phyloP scores from a whole-genome alignment of 2,329 filamentous ascomycete genomes.

The Paracorniculantispora psalliotae region DNA sequence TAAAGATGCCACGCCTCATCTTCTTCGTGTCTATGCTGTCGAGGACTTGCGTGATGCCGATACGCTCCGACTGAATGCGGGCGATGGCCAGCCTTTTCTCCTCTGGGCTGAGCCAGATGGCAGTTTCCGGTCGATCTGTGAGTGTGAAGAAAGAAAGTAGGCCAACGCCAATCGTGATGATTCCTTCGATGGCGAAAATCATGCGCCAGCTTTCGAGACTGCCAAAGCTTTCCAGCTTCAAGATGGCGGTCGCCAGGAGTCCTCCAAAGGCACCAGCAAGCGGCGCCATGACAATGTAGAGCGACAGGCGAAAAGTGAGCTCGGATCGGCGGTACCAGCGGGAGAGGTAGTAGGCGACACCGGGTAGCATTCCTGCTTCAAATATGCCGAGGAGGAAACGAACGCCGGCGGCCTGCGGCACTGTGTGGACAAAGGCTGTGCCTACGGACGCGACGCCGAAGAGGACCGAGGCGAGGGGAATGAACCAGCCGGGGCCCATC shows the following conservation, averaged over 20 bases:
- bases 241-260: slow-evolving; percentile 58
- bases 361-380: slow-evolving; percentile 69
- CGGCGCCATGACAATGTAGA: slow-evolving; percentile 68
- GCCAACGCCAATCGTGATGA: slow-evolving; percentile 49
- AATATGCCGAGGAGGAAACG: slow-evolving; percentile 65
- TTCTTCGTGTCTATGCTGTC: slow-evolving; percentile 59
- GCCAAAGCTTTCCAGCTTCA: slow-evolving; percentile 56
- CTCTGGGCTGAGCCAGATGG: slow-evolving; percentile 58
- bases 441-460: slow-evolving; percentile 61
- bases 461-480: slow-evolving; percentile 55
- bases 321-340: slow-evolving; percentile 68
- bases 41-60: slow-evolving; percentile 57
- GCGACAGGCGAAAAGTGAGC: slow-evolving; percentile 59
- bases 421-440: slow-evolving; percentile 59
- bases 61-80: slow-evolving; percentile 63
- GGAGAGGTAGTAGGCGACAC: slow-evolving; percentile 68
- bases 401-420: slow-evolving; percentile 50
- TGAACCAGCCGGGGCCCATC: slow-evolving; percentile 67
- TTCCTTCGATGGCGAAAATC: slow-evolving; percentile 67
- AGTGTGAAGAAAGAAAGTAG: slow-evolving; percentile 60
- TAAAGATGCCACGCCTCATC: slow-evolving; percentile 56
- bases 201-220: slow-evolving; percentile 56
- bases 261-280: slow-evolving; percentile 69
- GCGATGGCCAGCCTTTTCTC: slow-evolving; percentile 64
- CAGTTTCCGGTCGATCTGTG: slow-evolving; percentile 64